These are phyloP conservation scores for Blumeria graminis DNA, from an alignment of 2,329 filamentous ascomycete species.

Conservation along the genomic window DNA sequence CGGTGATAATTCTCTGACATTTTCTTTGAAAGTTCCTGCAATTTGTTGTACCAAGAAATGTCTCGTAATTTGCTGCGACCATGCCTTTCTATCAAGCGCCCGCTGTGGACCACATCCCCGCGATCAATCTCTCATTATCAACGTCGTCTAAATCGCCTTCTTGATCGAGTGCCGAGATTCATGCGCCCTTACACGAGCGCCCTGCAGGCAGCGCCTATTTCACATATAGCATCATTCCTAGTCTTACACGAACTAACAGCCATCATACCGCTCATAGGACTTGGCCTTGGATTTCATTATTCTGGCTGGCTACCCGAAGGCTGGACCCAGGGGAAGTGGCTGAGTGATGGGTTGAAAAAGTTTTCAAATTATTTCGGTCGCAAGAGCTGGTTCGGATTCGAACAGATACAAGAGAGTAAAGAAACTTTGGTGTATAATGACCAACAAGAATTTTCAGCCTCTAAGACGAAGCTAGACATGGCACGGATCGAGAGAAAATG, in stretches of 20 bases:
- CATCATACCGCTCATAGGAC: constrained; percentile 49
- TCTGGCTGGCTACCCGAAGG: constrained; percentile 40
- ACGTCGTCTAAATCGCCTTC: constrained; percentile 6
- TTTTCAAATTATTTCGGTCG: constrained; percentile 56
- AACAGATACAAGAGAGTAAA: constrained; percentile 8
- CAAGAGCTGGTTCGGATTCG: constrained; percentile 60
- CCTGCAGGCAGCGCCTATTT: constrained; percentile 52
- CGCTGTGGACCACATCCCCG: too few species aligned
- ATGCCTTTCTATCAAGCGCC: too few species aligned
- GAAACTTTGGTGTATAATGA: constrained; percentile 2
- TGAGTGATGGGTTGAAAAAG: constrained; percentile 27
- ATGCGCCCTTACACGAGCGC: constrained; percentile 44
- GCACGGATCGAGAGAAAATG: constrained; percentile 11
- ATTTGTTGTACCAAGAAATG: too few species aligned
- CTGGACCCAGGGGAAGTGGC: constrained; percentile 3
- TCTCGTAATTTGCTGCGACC: too few species aligned
- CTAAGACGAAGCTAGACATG: constrained; percentile 8
- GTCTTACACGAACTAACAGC: constrained; percentile 84
- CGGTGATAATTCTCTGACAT: too few species aligned
- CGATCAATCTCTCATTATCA: too few species aligned
- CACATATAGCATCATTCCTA: constrained; percentile 67
- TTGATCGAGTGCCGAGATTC: constrained; percentile 26
- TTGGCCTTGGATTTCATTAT: constrained; percentile 62
- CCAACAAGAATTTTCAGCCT: neutral
- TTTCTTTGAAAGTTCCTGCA: too few species aligned